These are phyloP conservation scores for Venturia aucupariae DNA, from an alignment of 2,329 filamentous ascomycete genomes.

Conservation along the genomic window DNA sequence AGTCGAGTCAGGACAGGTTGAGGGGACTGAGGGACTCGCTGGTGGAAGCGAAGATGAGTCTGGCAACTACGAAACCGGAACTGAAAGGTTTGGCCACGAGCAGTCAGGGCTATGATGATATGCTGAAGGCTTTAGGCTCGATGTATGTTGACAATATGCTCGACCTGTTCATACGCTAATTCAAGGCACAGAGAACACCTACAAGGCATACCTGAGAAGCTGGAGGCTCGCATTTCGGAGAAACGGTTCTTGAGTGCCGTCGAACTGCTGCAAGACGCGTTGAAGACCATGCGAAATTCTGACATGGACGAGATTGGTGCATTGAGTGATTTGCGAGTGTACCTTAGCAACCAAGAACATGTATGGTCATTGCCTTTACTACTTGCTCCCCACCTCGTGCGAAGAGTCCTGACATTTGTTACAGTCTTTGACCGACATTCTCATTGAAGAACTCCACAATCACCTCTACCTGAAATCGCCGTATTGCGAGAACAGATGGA, in stretches of 20 bases:
- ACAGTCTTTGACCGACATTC: constrained; percentile 72
- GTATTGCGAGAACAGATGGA: constrained; percentile 95
- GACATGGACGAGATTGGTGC: constrained; percentile 89
- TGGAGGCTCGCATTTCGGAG: constrained; percentile 91
- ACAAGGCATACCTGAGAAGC: constrained; percentile 77
- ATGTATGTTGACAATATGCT: constrained; percentile 35
- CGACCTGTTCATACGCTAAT: background rate
- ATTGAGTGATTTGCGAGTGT: constrained; percentile 73
- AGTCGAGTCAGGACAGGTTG: constrained; percentile 77
- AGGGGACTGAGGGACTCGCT: constrained; percentile 76
- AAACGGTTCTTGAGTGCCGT: constrained; percentile 92
- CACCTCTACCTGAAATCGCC: constrained; percentile 96
- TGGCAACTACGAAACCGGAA: constrained; percentile 81
- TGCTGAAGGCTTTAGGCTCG: constrained; percentile 72
- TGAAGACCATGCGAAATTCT: constrained; percentile 73
- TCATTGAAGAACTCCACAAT: constrained; percentile 95
- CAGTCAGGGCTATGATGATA: constrained; percentile 82
- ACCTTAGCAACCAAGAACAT: constrained; percentile 87
- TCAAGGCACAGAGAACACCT: constrained; percentile 57
- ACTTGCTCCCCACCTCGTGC: constrained; percentile 6
- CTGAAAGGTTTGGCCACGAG: constrained; percentile 80
- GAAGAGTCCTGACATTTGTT: background rate
- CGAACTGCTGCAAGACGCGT: constrained; percentile 78
- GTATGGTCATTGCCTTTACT: constrained; percentile 23
- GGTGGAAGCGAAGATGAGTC: constrained; percentile 65